phyloP scores from a whole-genome alignment of 495 filamentous ascomycete species.

The Penicillium argentinense region DNA sequence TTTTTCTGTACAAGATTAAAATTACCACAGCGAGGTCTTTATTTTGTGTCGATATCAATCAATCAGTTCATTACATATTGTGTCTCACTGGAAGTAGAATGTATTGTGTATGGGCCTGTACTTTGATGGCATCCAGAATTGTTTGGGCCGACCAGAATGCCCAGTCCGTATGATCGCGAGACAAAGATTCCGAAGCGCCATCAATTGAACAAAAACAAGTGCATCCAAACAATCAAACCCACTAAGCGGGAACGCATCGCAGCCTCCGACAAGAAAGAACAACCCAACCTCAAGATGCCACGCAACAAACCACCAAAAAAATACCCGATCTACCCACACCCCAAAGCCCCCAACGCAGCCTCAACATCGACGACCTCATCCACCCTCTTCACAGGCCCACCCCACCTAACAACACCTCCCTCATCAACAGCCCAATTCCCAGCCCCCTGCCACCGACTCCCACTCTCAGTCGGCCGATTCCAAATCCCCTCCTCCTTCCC shows the following conservation, averaged over 20 bases:
- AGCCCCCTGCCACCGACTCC: conserved; percentile 9
- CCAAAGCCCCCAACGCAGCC: background rate
- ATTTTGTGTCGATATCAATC: too few species aligned
- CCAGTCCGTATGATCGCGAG: too few species aligned
- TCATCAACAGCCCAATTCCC: conserved; percentile 8
- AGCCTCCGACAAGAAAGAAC: background rate
- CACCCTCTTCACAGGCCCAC: conserved; percentile 1
- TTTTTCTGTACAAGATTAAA: conserved; percentile 12
- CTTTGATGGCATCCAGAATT: too few species aligned
- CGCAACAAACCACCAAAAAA: background rate
- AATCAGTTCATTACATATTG: too few species aligned
- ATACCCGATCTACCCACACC: too few species aligned
- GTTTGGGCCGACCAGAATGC: too few species aligned
- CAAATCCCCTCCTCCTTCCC: conserved; percentile 9
- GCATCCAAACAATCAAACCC: too few species aligned
- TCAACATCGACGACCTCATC: conserved; percentile 4
- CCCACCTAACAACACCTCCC: conserved; percentile 9
- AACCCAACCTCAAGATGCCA: background rate
- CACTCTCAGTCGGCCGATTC: conserved; percentile 14
- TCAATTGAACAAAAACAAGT: too few species aligned
- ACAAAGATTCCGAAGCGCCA: too few species aligned
- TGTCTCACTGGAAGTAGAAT: too few species aligned
- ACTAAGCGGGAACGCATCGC: background rate
- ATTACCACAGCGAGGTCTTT: conserved; percentile 1
- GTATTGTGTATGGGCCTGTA: too few species aligned